Evolutionary conservation across 305 asterid genomes (phyloP), one percentile per base, ranked within the genome.

Genomic region (Nicotiana rustica): DNA sequence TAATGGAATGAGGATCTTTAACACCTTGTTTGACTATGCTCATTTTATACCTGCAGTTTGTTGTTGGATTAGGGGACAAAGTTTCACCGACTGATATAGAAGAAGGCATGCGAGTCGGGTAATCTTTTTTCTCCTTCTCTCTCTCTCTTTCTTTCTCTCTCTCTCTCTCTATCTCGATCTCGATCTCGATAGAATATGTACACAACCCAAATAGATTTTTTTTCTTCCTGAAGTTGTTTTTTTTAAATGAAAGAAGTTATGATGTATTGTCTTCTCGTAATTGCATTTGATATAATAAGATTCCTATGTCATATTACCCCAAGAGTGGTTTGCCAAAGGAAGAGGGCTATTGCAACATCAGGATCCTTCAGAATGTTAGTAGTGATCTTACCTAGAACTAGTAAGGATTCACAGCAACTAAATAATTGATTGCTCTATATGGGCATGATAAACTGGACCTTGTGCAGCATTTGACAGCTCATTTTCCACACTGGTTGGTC

Each of bases 91-190:
- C 98, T 77, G 99, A 96, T 86, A 96, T 96, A 83, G 99, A 94
- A 91, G 99, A 96, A 91, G 98, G 99, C 90, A 94, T 96, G 98
- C 92, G 99, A 52, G 99, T 96, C 10, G 99, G 98, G 99, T 95
- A 82, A 67, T 33, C 35, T 33, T 33, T 33, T 33, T 33, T 7
- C 10, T 60, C 62, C 15, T 4, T 56, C 14, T 3, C 56, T 36
- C 57, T 41, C 5, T 41, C 35, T 41, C 61, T 10, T 17, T 35
- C n/a, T 36, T 10, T 38, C 33, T 21, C 9, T 10, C 35, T 33
- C 44, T 36, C 47, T 41, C 47, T 41, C 9, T 8, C 12, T 25
- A 69, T 38, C 33, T 21, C 18, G 1, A 17, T 36, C 47, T 41
- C 47, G 7, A 8, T 38, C 8, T 8, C 49, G 29, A 70, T 70